Percentiles rank a stretch among this genome's conserved stretches.
phyloP scores from a whole-genome alignment of 2,329 filamentous ascomycete species.

The Blastomyces percursus region DNA sequence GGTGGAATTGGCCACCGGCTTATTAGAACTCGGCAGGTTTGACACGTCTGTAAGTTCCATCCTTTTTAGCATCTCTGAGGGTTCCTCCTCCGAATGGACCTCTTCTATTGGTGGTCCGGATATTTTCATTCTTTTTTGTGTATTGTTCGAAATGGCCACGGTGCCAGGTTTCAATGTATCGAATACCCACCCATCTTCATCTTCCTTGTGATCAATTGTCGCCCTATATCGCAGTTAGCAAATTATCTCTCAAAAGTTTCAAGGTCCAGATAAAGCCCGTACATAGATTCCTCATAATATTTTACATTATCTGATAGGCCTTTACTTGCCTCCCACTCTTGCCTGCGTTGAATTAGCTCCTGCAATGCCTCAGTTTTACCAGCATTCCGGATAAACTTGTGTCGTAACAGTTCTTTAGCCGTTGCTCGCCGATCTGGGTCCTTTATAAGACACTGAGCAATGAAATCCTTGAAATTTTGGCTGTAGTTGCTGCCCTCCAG shows the following conservation, averaged over 20 bases:
- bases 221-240: conserved; percentile 35
- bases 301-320: conserved; percentile 59
- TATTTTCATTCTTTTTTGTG: conserved; percentile 37
- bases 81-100: conserved; percentile 28
- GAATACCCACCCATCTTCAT: conserved; percentile 87
- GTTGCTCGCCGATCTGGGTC: conserved; percentile 75
- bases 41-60: conserved; percentile 29
- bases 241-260: not conserved
- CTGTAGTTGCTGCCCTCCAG: conserved; percentile 73
- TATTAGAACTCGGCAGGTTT: conserved; percentile 22
- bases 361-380: conserved; percentile 81
- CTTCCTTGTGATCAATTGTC: conserved; percentile 49
- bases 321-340: conserved; percentile 67
- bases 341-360: conserved; percentile 70
- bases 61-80: conserved; percentile 31
- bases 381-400: conserved; percentile 76
- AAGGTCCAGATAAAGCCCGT: conserved; percentile 19
- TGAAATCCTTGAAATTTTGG: conserved; percentile 87
- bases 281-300: conserved; percentile 89
- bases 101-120: conserved; percentile 27
- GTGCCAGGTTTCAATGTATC: conserved; percentile 74
- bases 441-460: conserved; percentile 82
- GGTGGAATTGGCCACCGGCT: conserved; percentile 51
- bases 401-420: conserved; percentile 75
- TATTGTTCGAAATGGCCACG: conserved; percentile 46